Percentiles rank a stretch among this genome's conserved stretches.
These are phyloP conservation scores for Arabidopsis arenosa DNA, from an alignment of 345 rosid genomes.

Conservation along the genomic window DNA sequence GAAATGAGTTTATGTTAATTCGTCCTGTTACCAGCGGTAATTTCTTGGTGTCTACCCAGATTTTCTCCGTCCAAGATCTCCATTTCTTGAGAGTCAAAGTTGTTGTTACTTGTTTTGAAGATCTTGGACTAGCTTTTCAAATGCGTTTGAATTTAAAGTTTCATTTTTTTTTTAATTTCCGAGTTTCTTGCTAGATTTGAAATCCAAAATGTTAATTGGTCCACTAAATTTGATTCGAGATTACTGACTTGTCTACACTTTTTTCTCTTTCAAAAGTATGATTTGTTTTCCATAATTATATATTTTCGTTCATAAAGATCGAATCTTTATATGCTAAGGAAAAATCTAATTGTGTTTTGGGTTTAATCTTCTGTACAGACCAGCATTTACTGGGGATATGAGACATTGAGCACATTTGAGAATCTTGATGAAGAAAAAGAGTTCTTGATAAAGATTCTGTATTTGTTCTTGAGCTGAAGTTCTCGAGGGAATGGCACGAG, in stretches of 20 bases:
- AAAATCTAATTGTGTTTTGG: conserved; percentile 20
- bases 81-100: background rate
- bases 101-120: conserved; percentile 14
- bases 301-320: background rate
- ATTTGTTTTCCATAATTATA: background rate
- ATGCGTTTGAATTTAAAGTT: conserved; percentile 33
- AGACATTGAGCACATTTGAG: conserved; percentile 15
- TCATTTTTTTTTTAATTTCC: background rate
- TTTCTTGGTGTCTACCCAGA: conserved; percentile 19
- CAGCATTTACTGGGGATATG: background rate
- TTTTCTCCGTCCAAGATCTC: conserved; percentile 34
- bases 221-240: conserved; percentile 18
- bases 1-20: conserved; percentile 19
- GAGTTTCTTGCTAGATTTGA: conserved; percentile 19
- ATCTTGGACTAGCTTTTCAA: conserved; percentile 21
- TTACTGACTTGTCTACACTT: background rate
- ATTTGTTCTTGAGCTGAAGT: conserved; percentile 7
- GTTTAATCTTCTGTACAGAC: conserved; percentile 23
- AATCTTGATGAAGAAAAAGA: conserved; percentile 35
- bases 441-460: conserved; percentile 22
- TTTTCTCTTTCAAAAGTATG: background rate
- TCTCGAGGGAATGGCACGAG: conserved; percentile 62
- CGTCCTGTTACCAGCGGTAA: conserved; percentile 18
- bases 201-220: conserved; percentile 17
- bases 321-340: conserved; percentile 4